Conservation (phyloP, 2,329 filamentous ascomycete genomes). For the Arthrobotrys iridis region DNA sequence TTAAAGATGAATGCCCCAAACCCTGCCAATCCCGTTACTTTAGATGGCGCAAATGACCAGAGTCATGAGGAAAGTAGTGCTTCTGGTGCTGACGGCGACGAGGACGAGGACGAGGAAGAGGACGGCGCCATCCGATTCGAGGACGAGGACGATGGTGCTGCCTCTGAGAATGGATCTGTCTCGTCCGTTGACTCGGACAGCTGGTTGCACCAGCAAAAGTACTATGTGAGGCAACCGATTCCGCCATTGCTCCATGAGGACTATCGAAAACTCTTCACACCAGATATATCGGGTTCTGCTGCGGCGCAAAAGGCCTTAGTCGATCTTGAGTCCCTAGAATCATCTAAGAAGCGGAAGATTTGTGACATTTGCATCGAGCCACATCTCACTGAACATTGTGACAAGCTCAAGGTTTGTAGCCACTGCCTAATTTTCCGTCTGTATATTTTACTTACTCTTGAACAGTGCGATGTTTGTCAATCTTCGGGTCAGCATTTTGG, state of each 20-base stretch:
- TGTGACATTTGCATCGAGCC: constrained; percentile 48
- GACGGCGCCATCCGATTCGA: constrained; percentile 17
- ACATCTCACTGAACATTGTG: constrained; percentile 43
- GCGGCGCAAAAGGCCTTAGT: constrained; percentile 13
- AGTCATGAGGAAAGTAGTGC: constrained; percentile 5
- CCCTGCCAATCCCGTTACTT: neutral
- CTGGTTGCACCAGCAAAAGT: constrained; percentile 35
- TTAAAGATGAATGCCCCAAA: neutral
- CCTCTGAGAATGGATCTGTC: constrained; percentile 30
- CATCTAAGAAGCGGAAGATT: constrained; percentile 51
- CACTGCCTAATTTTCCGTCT: too few species aligned
- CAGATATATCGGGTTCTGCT: constrained; percentile 13
- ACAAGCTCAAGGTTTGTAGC: constrained; percentile 42
- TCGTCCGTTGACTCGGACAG: constrained; percentile 39
- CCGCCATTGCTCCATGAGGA: constrained; percentile 39
- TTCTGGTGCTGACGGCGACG: constrained; percentile 6
- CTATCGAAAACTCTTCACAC: constrained; percentile 11
- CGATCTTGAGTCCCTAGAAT: constrained; percentile 3
- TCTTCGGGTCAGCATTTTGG: constrained; percentile 45
- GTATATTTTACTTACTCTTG: neutral
- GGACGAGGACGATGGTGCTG: constrained; percentile 29
- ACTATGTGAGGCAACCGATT: constrained; percentile 36
- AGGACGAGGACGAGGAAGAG: neutral
- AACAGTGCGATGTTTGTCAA: constrained; percentile 49
- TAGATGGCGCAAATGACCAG: constrained; percentile 1